Evolutionary conservation across 192 early-diverging fungal genomes (phyloP), one percentile per base, ranked within the genome.

Genomic region (Linnemannia exigua): DNA sequence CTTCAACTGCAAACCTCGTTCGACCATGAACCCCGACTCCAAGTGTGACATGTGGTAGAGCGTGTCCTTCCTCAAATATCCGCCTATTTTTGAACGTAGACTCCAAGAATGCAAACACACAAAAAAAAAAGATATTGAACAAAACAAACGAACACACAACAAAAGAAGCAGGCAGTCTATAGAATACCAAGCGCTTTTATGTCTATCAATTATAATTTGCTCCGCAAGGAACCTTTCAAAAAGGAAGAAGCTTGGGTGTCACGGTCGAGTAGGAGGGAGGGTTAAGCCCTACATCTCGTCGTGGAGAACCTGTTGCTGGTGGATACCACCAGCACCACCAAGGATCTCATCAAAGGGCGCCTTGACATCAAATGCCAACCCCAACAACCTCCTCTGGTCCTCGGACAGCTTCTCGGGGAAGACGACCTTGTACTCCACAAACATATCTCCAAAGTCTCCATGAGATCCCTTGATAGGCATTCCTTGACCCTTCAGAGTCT

Each of bases 371-470:
- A 85, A 85, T 1, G 77, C 82, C 2, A 36, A 17, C 17, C 38
- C 67, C 4, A 85, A 75, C 33, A 85, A 37, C 37, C 77, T 1
- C 17, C 74, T 38, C 58, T 85, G 72, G n/a, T 85, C 77, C 68
- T 85, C 67, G 16, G 74, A 63, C 38, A 85, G 46, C 37, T 17
- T 63, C 22, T 86, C 78, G 12, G 99, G 98, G 77, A 99, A 95
- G 15, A 92, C 89, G 25, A 99, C 94, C 54, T 89, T 91, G 89
- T 98, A 99, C 69, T 98, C 94, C 38, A 99, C 93, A 88, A 91
- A 98, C 54, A 99, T 79, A 74, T 97, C 92, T 31, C 97, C 96
- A 33, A 91, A 83, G 67, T 96, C 90, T 19, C 88, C 85, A 11
- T 90, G 79, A 36, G 87, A 88, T 48, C 92, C 88, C 70, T 92